Base-by-base conservation (phyloP, 2,329 filamentous ascomycete species). In the Graphium sp. region DNA sequence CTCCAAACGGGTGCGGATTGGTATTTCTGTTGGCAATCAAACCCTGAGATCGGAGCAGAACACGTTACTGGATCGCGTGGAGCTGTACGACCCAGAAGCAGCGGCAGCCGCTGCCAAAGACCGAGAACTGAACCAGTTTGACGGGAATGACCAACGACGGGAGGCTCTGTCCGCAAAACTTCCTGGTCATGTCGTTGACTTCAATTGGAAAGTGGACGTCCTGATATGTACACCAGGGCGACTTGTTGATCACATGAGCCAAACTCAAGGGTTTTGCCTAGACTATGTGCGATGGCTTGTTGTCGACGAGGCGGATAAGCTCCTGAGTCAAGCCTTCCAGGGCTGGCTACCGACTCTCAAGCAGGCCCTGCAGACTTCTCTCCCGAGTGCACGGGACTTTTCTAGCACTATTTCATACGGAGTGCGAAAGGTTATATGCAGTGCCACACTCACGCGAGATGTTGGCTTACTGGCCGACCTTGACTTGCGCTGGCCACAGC, bases 221-320 rank as follows among this genome's bases (percentile, higher is more conserved):
- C 62, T 98, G 16, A 78, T 94, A 28, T 89, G 83, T 47, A 95
- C 87, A 0, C 87, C 87, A 1, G 89, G 89, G 34, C 72, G 87
- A 36, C 66, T 95, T 1, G 83, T 95, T 4, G 87, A 95, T 41
- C 87, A 95, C 49, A 65, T 94, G 28, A 75, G 77, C 37, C 74
- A 75, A 34, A 95, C 87, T 0, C 69, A 71, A 4, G 84, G 83
- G 0, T 94, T 95, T 47, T 69, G 63, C 1, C 59, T 95, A 14
- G 68, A 78, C 32, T 65, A 79, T 44, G 60, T 94, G 5, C 70
- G 80, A 35, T 95, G 85, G 84, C 60, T 95, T 1, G 70, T 94
- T 3, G 78, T 94, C 25, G 87, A 95, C 42, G 87, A 95, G 52
- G 89, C 87, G 8, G 87, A 95, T 49, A 83, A 89, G 45, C 58